Evolutionary conservation across 169 alveolate genomes (phyloP).

Genomic region (Plasmodium billcollinsi): DNA sequence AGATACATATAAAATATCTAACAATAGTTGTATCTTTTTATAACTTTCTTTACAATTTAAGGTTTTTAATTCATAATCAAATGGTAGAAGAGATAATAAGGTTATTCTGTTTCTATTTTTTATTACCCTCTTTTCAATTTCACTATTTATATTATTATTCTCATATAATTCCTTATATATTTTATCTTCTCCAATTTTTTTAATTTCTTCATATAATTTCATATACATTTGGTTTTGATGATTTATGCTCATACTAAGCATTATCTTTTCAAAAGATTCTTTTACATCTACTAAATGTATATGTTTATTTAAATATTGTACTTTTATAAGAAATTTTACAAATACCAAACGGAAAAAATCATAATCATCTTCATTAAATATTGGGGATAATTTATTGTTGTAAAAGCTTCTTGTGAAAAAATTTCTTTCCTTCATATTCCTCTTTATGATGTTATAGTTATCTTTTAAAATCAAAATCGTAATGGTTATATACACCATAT

Average conservation of each 20-base stretch:
- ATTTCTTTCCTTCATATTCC: conserved; percentile 13
- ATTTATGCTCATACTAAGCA: conserved; percentile 38
- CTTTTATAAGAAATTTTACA: conserved; percentile 27
- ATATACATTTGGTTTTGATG: conserved; percentile 12
- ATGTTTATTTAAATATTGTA: conserved; percentile 26
- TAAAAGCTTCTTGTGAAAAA: conserved; percentile 43
- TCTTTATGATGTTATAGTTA: background rate
- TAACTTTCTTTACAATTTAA: conserved; percentile 21
- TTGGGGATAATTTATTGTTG: conserved; percentile 22
- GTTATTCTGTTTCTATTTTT: conserved; percentile 17
- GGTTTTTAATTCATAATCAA: background rate
- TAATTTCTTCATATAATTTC: conserved; percentile 43
- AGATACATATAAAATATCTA: conserved; percentile 56
- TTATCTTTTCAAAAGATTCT: conserved; percentile 19
- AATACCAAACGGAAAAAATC: conserved; percentile 73
- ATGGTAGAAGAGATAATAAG: conserved; percentile 34
- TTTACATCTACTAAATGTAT: conserved; percentile 17
- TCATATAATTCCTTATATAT: conserved; percentile 23
- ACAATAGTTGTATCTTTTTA: conserved; percentile 20
- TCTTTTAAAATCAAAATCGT: background rate
- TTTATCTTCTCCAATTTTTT: conserved; percentile 13
- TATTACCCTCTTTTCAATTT: conserved; percentile 19
- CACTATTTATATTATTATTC: conserved; percentile 27
- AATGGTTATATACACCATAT: background rate
- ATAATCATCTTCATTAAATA: conserved; percentile 35